A percentile compares a stretch with the other conserved stretches of the same genome.
Evolutionary conservation across 2,329 filamentous ascomycete genomes (phyloP).

Genomic region (Beauveria rudraprayagi): DNA sequence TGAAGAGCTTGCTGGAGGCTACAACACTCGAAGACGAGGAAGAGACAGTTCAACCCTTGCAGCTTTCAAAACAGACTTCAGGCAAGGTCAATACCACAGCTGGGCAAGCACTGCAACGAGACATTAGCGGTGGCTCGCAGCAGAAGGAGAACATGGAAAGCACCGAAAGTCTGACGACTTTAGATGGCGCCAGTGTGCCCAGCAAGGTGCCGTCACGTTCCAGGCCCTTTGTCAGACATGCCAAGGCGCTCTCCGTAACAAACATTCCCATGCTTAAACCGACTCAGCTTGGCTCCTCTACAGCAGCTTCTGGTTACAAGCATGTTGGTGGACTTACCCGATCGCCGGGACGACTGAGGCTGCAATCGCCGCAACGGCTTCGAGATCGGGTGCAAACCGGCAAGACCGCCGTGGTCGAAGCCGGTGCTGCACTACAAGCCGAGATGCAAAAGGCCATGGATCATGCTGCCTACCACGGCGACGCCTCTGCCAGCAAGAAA

Average conservation of each 20-base stretch:
- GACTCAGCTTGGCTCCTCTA: conserved; percentile 21
- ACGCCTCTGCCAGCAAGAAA: conserved; percentile 27
- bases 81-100: conserved; percentile 49
- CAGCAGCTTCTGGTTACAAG: conserved; percentile 18
- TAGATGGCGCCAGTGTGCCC: background rate
- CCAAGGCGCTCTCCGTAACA: conserved; percentile 44
- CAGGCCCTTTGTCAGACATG: conserved; percentile 24
- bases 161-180: conserved; percentile 7
- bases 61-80: conserved; percentile 44
- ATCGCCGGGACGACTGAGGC: conserved; percentile 47
- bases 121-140: conserved; percentile 26
- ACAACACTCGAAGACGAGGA: conserved; percentile 39
- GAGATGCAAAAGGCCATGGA: background rate
- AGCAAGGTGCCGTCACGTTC: conserved; percentile 16
- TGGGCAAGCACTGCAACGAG: conserved; percentile 40
- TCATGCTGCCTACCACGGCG: conserved; percentile 16
- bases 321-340: conserved; percentile 12
- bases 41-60: conserved; percentile 38
- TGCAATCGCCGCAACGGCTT: conserved; percentile 65
- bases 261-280: conserved; percentile 47
- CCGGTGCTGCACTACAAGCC: conserved; percentile 36
- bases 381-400: conserved; percentile 81
- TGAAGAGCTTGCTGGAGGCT: conserved; percentile 60
- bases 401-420: conserved; percentile 63
- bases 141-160: conserved; percentile 41